Conservation (phyloP, 805 yeast genomes). For the Metahyphopichia silvanorum region DNA sequence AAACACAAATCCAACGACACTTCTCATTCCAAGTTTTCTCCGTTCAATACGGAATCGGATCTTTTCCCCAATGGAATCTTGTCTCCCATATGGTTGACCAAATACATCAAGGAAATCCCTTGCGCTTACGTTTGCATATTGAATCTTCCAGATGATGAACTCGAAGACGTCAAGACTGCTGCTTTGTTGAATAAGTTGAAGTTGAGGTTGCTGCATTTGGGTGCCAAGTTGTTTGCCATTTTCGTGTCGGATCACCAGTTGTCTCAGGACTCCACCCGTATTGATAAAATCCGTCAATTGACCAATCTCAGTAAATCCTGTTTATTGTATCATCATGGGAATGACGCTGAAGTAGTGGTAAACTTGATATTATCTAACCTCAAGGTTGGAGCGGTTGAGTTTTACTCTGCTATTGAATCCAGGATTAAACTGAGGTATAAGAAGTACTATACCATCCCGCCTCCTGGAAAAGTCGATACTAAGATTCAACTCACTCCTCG, state of each 20-base stretch:
- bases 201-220: slow-evolving; percentile 6
- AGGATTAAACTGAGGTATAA: slow-evolving; percentile 30
- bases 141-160: slow-evolving; percentile 11
- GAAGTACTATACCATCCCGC: slow-evolving; percentile 36
- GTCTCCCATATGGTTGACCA: slow-evolving; percentile 31
- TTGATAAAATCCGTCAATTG: slow-evolving; percentile 20
- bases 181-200: slow-evolving; percentile 10
- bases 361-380: slow-evolving; percentile 27
- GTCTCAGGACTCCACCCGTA: slow-evolving; percentile 15
- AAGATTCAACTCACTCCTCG: slow-evolving; percentile 30
- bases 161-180: slow-evolving; percentile 12
- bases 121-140: slow-evolving; percentile 24
- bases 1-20: slow-evolving; percentile 2
- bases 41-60: slow-evolving; percentile 30
- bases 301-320: slow-evolving; percentile 19
- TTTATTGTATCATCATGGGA: slow-evolving; percentile 6
- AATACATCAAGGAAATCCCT: slow-evolving; percentile 29
- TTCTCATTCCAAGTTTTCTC: slow-evolving; percentile 31
- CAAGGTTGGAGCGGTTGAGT: slow-evolving; percentile 26
- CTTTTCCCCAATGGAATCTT: slow-evolving; percentile 28
- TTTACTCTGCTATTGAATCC: slow-evolving; percentile 29
- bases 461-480: slow-evolving; percentile 20
- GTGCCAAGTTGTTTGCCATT: slow-evolving; percentile 10
- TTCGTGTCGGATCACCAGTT: slow-evolving; percentile 8
- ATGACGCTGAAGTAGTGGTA: slow-evolving; percentile 30